Evolutionary conservation across 2,329 filamentous ascomycete species (phyloP).

Genomic region (Apiospora rasikravindrae): DNA sequence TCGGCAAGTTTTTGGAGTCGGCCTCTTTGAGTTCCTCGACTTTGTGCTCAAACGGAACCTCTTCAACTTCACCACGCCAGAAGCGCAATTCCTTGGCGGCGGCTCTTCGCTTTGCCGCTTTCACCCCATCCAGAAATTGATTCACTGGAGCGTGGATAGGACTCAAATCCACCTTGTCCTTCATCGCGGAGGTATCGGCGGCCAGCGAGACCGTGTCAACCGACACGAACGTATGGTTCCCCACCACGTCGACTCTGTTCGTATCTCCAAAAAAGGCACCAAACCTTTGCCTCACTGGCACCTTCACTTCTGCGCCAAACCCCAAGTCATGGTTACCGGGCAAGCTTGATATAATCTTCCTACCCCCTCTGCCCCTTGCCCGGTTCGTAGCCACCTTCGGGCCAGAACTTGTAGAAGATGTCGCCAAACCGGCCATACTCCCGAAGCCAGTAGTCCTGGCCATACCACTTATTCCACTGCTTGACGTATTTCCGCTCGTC

Average conservation of each 20-base stretch:
- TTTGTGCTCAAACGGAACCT: conserved; percentile 60
- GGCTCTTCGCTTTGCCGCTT: conserved; percentile 68
- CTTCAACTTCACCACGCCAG: conserved; percentile 64
- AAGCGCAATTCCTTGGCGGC: conserved; percentile 71
- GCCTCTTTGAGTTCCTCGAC: conserved; percentile 63
- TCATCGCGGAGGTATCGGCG: conserved; percentile 63
- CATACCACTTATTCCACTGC: conserved; percentile 76
- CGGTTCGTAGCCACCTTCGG: conserved; percentile 58
- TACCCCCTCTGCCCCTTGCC: conserved; percentile 68
- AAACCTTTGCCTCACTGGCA: conserved; percentile 82
- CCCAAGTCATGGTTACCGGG: conserved; percentile 96
- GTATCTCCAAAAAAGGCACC: conserved; percentile 86
- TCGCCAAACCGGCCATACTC: conserved; percentile 87
- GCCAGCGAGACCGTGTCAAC: conserved; percentile 89
- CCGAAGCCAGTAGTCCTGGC: conserved; percentile 80
- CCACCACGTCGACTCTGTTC: conserved; percentile 90
- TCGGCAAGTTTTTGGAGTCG: conserved; percentile 46
- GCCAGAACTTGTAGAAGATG: conserved; percentile 80
- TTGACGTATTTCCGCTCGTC: conserved; percentile 62
- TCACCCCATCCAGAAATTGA: conserved; percentile 74
- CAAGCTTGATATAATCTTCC: conserved; percentile 82
- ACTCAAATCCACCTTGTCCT: conserved; percentile 55
- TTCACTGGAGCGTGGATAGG: conserved; percentile 77
- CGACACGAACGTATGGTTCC: conserved; percentile 94
- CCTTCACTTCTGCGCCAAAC: conserved; percentile 84